Base-by-base conservation (phyloP, 495 filamentous ascomycete genomes). In the Xylaria venustula region DNA sequence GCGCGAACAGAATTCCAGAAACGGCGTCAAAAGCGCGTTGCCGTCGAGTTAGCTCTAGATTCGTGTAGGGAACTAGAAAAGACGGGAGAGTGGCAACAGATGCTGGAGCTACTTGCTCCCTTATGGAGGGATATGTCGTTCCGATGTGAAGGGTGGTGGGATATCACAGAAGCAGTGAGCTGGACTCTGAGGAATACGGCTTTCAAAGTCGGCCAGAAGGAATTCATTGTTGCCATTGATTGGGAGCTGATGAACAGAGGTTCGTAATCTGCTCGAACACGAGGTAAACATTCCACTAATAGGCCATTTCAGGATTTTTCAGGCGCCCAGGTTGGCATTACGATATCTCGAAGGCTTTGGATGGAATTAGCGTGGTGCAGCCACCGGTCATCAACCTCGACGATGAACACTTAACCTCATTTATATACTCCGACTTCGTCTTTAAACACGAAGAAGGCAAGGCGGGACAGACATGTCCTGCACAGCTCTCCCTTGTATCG, bases 131-230 rank as follows among this genome's bases (percentile, higher is more conserved):
- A 77, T 4, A 82, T 90, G 73, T 82, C 81, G 9, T 96, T 89
- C 81, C 84, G 94, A 45, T 75, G 72, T 34, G 88, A 95, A 64
- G 86, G 89, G 17, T 98, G 95, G 94, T 89, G 88, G 81, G 73
- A 81, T 41, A 79, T 92, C 9, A 85, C 90, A 55, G 85, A 87
- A 69, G 86, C 88, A 45, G 79, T 94, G 51, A 80, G 86, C 54
- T 90, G 88, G 88, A 79, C 81, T 9, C 77, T 96, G 41, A 83
- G 91, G 64, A 80, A 90, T 58, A 90, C 88, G 62, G 93, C 93
- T 3, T 66, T 80, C 0, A 81, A 81, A 51, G 70, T 80, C 12
- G 83, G 85, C 12, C 85, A 92, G 63, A 79, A 79, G 12, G 86
- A 87, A 41, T 81, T 85, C 14, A 74, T 93, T 9, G 68, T 97